Base-by-base conservation (phyloP, 2,329 filamentous ascomycete species). In the Coniochaeta prunicola region DNA sequence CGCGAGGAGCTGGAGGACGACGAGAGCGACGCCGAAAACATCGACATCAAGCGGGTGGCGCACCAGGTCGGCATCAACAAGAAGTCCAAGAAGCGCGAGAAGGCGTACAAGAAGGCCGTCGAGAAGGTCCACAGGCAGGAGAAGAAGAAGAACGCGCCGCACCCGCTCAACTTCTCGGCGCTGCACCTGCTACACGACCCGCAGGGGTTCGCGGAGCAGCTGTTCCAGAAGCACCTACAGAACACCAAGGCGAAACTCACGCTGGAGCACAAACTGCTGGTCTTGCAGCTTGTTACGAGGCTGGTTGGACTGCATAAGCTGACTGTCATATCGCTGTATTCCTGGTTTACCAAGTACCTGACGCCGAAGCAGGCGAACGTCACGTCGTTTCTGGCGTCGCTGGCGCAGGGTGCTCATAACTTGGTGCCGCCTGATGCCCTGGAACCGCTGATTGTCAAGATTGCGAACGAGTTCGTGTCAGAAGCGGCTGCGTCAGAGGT, bases 391-490 rank as follows among this genome's bases (percentile, higher is more conserved):
- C 79, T 99, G 59, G 94, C 94, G 13, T 96, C 88, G 12, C 81
- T 97, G 59, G 94, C 94, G 0, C 94, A 97, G 76, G 90, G 90
- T 3, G 92, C 91, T 8, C 94, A 99, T 71, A 89, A 87, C 63
- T 81, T 96, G 38, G 92, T 99, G 0, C 94, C 94, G 0, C 93
- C 93, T 0, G 94, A 99, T 77, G 89, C 87, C 0, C 79, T 99
- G 12, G 92, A 97, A 71, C 93, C 94, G 0, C 77, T 97, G 4
- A 80, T 99, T 2, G 88, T 91, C 71, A 97, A 97, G 76, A 97
- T 99, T 67, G 93, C 94, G 33, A 97, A 97, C 69, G 94, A 99
- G 71, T 99, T 99, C 69, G 93, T 99, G 1, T 96, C 92, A 0
- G 94, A 99, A 75, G 94, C 91, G 1, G 87, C 92, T 0, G 92